A percentile compares a stretch with the other conserved stretches of the same genome.
These are phyloP conservation scores for Schizosaccharomyces osmophilus DNA, from an alignment of 805 yeast species.

Conservation along the genomic window DNA sequence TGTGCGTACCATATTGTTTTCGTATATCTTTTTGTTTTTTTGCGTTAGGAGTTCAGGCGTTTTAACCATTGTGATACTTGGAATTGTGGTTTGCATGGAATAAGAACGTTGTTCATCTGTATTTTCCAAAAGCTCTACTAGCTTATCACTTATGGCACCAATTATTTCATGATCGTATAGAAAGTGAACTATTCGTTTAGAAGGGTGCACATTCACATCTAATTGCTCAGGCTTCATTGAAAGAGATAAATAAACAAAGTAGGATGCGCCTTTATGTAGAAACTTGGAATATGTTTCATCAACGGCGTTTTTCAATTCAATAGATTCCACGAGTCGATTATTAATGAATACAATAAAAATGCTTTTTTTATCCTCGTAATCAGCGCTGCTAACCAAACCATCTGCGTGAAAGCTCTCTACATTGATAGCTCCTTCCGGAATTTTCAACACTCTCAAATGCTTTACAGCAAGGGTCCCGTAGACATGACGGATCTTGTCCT, in stretches of 20 bases:
- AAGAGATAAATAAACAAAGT: constrained; percentile 58
- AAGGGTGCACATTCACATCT: constrained; percentile 91
- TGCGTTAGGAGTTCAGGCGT: not conserved
- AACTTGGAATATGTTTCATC: constrained; percentile 34
- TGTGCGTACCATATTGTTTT: constrained; percentile 44
- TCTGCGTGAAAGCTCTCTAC: constrained; percentile 11
- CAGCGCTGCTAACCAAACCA: constrained; percentile 50
- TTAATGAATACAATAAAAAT: constrained; percentile 52
- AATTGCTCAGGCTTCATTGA: constrained; percentile 40
- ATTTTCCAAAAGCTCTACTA: constrained; percentile 27
- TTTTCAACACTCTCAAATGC: constrained; percentile 14
- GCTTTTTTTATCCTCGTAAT: constrained; percentile 41
- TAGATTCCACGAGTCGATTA: constrained; percentile 54
- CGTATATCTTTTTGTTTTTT: constrained; percentile 21
- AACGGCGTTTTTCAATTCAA: constrained; percentile 50
- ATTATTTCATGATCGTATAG: constrained; percentile 68
- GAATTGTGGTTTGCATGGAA: constrained; percentile 33
- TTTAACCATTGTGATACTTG: constrained; percentile 8
- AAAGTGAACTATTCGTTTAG: constrained; percentile 76
- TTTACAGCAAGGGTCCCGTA: constrained; percentile 48
- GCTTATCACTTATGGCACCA: constrained; percentile 25
- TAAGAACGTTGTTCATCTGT: constrained; percentile 48
- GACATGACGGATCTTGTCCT: constrained; percentile 49
- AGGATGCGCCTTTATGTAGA: constrained; percentile 53
- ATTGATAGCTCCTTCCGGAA: not conserved